A percentile compares a stretch with the other conserved stretches of the same genome.
These are phyloP conservation scores for Pichia deserticola DNA, from an alignment of 805 yeast species.

Conservation along the genomic window DNA sequence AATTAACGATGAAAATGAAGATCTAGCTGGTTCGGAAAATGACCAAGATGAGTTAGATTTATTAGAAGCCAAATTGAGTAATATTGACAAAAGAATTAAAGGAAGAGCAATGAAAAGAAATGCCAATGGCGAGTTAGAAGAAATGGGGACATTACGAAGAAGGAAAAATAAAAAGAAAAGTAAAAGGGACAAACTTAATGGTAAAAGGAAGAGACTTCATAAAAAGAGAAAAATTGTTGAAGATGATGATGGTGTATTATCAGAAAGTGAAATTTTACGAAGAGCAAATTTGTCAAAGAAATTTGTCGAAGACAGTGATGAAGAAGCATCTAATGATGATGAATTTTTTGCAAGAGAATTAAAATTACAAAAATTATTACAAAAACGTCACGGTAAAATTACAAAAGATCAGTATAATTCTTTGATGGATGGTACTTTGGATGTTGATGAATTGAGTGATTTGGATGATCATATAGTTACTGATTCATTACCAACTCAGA, in stretches of 20 bases:
- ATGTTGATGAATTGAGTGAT: constrained; percentile 7
- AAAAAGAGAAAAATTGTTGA: constrained; percentile 16
- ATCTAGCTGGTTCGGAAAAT: constrained; percentile 30
- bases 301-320: constrained; percentile 54
- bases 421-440: constrained; percentile 5
- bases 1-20: constrained; percentile 18
- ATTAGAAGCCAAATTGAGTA: constrained; percentile 28
- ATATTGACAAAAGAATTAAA: constrained; percentile 12
- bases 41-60: constrained; percentile 35
- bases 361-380: constrained; percentile 33
- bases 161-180: constrained; percentile 4
- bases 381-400: constrained; percentile 19
- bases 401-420: constrained; percentile 23
- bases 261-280: constrained; percentile 11
- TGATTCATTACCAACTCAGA: neutral
- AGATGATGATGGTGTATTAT: constrained; percentile 22
- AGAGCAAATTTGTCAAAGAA: constrained; percentile 40
- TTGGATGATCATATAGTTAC: constrained; percentile 8
- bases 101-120: constrained; percentile 22
- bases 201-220: constrained; percentile 1
- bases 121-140: constrained; percentile 8
- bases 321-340: constrained; percentile 48
- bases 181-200: constrained; percentile 2
- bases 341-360: constrained; percentile 52
- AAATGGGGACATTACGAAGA: constrained; percentile 7